Evolutionary conservation across 2,329 filamentous ascomycete genomes (phyloP), one percentile per base, ranked within the genome.

Genomic region (Phialocephala sp.): DNA sequence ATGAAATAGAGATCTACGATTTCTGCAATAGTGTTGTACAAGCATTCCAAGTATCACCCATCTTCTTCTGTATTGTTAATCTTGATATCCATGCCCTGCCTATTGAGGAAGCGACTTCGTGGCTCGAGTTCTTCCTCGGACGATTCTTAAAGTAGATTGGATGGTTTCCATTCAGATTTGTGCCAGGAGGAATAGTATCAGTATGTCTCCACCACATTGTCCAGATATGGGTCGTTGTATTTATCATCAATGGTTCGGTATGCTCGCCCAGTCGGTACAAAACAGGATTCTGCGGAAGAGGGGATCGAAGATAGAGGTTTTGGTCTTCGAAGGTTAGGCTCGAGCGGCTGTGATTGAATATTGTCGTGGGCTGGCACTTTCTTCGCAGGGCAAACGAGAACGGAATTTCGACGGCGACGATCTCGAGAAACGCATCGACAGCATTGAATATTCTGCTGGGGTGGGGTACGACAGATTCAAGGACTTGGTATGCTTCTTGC

Each of bases 221-320:
- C 12, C 45, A 11, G 2, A n/a, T 50, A 14, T 24, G 22, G 20
- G 20, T 50, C 45, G 45, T 22, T 6, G n/a, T 50, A 24, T 50
- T 50, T 1, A 93, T 81, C 56, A 85, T 84, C 72, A 93, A 87
- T 1, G 87, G 82, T 71, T 94, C 91, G 2, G 86, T 89, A 75
- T 93, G 90, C 78, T 94, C 91, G 41, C 92, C 92, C 1, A 94
- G 82, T 0, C 92, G 92, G 74, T 95, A 95, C 6, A 95, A 79
- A 72, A 90, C 87, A 0, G 91, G 90, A 61, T 87, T 81, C 0
- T 85, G 77, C 0, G 92, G 91, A 12, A 95, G 81, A 66, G 82
- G 85, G 1, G 91, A 94, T 52, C 90, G 85, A 65, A 94, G 81
- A 22, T 89, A 86, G 27, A 22, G 45, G 8, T 50, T 22, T 22